A percentile compares a stretch with the other conserved stretches of the same genome.
Conservation (phyloP, 805 yeast species). For the Candida rishiriensis region DNA sequence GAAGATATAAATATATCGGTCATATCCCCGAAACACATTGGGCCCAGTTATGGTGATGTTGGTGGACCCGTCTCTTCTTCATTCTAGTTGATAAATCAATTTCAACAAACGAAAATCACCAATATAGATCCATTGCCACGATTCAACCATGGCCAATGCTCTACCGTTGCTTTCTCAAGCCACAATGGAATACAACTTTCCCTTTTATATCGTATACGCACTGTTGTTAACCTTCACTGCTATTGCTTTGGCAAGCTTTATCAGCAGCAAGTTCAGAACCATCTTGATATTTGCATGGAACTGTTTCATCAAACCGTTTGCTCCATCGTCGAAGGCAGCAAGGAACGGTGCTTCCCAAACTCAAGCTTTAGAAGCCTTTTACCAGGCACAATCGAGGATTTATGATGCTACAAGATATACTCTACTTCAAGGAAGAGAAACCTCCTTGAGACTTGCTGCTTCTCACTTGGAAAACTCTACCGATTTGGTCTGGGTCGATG, state of each 20-base stretch:
- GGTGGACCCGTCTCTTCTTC: no score
- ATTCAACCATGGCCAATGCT: neutral
- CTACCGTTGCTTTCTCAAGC: neutral
- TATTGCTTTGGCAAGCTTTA: slow-evolving; percentile 1
- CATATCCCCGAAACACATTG: no score
- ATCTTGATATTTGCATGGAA: slow-evolving; percentile 35
- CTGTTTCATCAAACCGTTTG: slow-evolving; percentile 60
- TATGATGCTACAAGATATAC: slow-evolving; percentile 69
- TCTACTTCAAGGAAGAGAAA: slow-evolving; percentile 66
- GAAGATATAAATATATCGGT: no score
- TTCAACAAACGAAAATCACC: no score
- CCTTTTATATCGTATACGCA: slow-evolving; percentile 2
- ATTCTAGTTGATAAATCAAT: no score
- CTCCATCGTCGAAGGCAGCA: slow-evolving; percentile 28
- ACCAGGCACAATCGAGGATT: slow-evolving; percentile 70
- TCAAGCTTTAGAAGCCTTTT: slow-evolving; percentile 62
- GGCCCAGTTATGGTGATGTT: no score
- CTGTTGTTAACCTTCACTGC: slow-evolving; percentile 1
- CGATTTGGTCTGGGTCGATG: slow-evolving; percentile 66
- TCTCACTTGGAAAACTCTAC: slow-evolving; percentile 44
- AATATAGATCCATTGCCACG: no score
- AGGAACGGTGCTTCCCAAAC: slow-evolving; percentile 43
- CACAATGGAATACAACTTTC: neutral
- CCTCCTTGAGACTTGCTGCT: slow-evolving; percentile 54
- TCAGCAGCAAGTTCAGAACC: slow-evolving; percentile 16